Evolutionary conservation across 345 rosid genomes (phyloP).

Genomic region (Sonneratia caseolaris): DNA sequence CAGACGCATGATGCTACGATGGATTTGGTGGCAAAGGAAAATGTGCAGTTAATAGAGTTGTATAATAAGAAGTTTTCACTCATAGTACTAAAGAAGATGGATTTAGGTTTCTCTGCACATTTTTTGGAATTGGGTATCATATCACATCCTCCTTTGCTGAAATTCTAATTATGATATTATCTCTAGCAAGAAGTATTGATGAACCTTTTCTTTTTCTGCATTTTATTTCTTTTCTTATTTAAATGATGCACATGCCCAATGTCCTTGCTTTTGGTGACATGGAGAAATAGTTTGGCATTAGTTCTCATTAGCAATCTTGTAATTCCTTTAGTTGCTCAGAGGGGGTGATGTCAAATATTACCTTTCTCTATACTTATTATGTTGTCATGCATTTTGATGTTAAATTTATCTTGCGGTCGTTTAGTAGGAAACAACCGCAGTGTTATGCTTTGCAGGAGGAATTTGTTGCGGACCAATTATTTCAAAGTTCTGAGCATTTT

Average conservation of each 20-base stretch:
- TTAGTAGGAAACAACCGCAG: constrained; percentile 56
- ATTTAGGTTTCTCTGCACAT: not conserved
- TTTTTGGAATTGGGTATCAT: not conserved
- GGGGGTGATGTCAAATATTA: not conserved
- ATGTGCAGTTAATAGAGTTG: not conserved
- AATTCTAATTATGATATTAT: not conserved
- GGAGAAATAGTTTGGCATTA: not conserved
- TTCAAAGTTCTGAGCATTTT: constrained; percentile 59
- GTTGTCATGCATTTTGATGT: not conserved
- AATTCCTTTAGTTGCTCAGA: not conserved
- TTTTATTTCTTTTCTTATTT: not conserved
- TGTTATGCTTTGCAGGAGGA: constrained; percentile 76
- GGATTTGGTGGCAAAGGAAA: not conserved
- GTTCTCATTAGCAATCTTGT: not conserved
- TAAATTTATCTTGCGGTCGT: constrained; percentile 14
- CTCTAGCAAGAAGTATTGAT: not conserved
- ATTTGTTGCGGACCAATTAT: constrained; percentile 77
- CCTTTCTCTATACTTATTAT: not conserved
- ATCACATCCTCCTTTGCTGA: not conserved
- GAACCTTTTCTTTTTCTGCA: not conserved
- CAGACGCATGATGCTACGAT: not conserved
- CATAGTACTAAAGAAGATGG: not conserved
- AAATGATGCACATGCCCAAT: not conserved
- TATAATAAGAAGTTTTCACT: not conserved
- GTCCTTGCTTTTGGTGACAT: not conserved